Evolutionary conservation across 2,329 filamentous ascomycete genomes (phyloP).

Genomic region (Bipolaris oryzae): DNA sequence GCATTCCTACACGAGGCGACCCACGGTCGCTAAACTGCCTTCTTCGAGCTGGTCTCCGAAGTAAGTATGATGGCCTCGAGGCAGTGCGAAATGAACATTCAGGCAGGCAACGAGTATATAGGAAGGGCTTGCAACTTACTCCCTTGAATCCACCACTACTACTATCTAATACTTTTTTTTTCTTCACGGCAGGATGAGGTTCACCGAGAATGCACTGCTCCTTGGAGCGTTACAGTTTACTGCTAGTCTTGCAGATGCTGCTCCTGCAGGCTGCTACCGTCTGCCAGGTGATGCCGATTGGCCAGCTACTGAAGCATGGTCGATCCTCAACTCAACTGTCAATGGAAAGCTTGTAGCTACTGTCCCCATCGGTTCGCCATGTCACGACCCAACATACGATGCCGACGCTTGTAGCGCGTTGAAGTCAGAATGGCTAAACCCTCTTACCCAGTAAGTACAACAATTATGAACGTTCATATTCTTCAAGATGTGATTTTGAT

Average conservation of each 20-base stretch:
- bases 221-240: conserved; percentile 7
- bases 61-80: conserved; percentile 3
- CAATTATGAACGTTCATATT: background rate
- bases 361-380: conserved; percentile 48
- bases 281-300: conserved; percentile 46
- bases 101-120: conserved; percentile 11
- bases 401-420: conserved; percentile 21
- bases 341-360: conserved; percentile 48
- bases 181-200: conserved; percentile 8
- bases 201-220: conserved; percentile 7
- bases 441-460: conserved; percentile 26
- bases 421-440: conserved; percentile 23
- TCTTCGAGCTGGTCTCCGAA: conserved; percentile 11
- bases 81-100: conserved; percentile 4
- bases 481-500: conserved; percentile 5
- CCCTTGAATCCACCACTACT: background rate
- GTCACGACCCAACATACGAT: conserved; percentile 39
- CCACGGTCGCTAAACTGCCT: background rate
- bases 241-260: background rate
- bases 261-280: conserved; percentile 13
- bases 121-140: background rate
- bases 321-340: conserved; percentile 46
- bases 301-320: conserved; percentile 43
- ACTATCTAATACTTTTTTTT: background rate
- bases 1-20: conserved; percentile 6